Evolutionary conservation across 2,329 filamentous ascomycete species (phyloP), one percentile per base, ranked within the genome.

Genomic region (Mariannaea sp.): DNA sequence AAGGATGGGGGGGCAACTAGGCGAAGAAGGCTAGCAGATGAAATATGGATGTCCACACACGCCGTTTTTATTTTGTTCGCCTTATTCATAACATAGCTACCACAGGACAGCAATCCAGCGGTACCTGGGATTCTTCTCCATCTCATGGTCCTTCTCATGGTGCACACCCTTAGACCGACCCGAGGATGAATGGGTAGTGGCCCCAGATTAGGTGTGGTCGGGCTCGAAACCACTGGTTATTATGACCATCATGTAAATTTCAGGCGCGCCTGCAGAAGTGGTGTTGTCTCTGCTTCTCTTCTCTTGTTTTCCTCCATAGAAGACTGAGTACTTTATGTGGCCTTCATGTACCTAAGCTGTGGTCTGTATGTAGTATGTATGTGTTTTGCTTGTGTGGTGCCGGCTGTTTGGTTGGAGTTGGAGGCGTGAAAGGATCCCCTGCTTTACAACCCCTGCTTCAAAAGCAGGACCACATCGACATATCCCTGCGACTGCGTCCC

Each of bases 381-480:
- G 44, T 49, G 39, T 54, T 19, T 35, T 33, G 45, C 39, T 48
- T 48, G 51, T 49, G 45, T 54, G 45, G 45, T 54, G 51, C 51
- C 45, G 51, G 45, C 40, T 41, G 51, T 48, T 54, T 54, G 51
- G 51, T 54, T 54, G 51, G 51, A 33, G 32, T 32, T 22, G 49
- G 36, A 29, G 49, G 27, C n/a, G 36, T 47, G 36, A 41, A 44
- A 44, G 51, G 51, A 36, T 30, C 40, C 51, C 42, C 45, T 45
- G 51, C 42, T 20, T 44, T 5, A n/a, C 22, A 13, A 44, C 24
- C 35, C 33, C 14, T 33, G 27, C 35, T 26, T 10, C 9, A 8
- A 6, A 32, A n/a, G 29, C 29, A 32, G 35, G 19, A 19, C 35
- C 38, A 41, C 38, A 26, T 41, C 20, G 12, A 17, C 4, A 16